Evolutionary conservation across 1,139 yeast genomes (phyloP).

Genomic region (Nadsonia starkeyi-henricii): DNA sequence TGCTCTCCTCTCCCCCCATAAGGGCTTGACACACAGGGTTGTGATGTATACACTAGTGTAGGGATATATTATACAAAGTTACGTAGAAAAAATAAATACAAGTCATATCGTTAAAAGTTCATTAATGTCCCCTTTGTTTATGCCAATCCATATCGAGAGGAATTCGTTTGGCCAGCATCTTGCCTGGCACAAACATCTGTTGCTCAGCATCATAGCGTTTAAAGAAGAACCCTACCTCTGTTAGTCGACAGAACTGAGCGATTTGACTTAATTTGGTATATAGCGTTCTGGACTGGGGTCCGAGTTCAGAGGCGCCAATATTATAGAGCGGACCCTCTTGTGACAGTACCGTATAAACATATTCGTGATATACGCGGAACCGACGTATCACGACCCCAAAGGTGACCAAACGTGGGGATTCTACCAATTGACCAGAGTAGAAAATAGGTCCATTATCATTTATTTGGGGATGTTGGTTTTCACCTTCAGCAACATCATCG

Average conservation of each 20-base stretch:
- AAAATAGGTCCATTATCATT: neutral
- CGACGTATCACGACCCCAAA: neutral
- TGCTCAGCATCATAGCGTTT: neutral
- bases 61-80: too few relatives aligned
- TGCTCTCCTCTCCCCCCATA: too few relatives aligned
- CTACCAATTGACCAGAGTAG: neutral
- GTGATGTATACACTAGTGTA: too few relatives aligned
- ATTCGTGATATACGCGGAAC: neutral
- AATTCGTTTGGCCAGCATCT: neutral
- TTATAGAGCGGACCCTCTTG: neutral
- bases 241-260: neutral
- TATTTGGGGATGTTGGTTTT: too few relatives aligned
- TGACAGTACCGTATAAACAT: neutral
- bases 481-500: neutral
- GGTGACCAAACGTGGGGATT: neutral
- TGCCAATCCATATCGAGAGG: neutral
- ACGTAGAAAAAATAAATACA: too few relatives aligned
- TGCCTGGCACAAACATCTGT: neutral
- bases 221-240: neutral
- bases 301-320: neutral
- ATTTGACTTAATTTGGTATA: neutral
- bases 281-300: neutral
- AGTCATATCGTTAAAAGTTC: neutral
- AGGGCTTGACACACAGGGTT: too few relatives aligned
- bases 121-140: neutral